phyloP scores from a whole-genome alignment of 1,139 yeast species.

The Nakaseomyces delphensis region DNA sequence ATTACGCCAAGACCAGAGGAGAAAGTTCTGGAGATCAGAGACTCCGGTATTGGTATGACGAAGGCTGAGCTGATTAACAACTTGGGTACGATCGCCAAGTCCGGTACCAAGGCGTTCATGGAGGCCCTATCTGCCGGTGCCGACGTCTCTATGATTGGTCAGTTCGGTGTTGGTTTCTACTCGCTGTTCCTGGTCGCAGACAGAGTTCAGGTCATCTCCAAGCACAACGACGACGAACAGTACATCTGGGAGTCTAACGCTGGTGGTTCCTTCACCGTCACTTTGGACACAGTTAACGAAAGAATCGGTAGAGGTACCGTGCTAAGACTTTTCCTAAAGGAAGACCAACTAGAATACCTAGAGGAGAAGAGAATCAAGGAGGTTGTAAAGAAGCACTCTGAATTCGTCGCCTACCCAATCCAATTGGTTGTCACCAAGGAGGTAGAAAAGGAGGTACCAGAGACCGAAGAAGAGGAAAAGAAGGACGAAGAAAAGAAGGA shows the following conservation, averaged over 20 bases:
- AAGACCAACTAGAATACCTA: constrained; percentile 96
- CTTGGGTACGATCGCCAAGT: constrained; percentile 99
- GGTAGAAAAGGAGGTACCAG: constrained; percentile 91
- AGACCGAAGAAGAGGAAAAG: constrained; percentile 55
- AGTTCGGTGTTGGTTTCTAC: constrained; percentile 99
- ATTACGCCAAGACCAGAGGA: constrained; percentile 93
- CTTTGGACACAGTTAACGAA: constrained; percentile 82
- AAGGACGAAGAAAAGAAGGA: constrained; percentile 48
- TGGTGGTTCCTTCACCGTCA: constrained; percentile 97
- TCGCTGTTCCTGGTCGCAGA: constrained; percentile 99
- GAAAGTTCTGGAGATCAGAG: constrained; percentile 93
- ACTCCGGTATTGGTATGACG: constrained; percentile 99
- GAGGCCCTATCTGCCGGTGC: constrained; percentile 99
- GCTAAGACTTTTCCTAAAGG: constrained; percentile 94
- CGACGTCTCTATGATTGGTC: constrained; percentile 99
- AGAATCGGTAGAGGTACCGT: constrained; percentile 90
- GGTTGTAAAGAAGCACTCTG: constrained; percentile 99
- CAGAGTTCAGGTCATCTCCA: constrained; percentile 95
- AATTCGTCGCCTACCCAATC: constrained; percentile 98
- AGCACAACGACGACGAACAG: constrained; percentile 98
- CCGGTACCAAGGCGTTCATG: constrained; percentile 99
- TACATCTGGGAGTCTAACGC: constrained; percentile 99
- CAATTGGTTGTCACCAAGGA: constrained; percentile 98
- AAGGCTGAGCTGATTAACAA: constrained; percentile 98
- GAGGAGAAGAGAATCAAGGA: constrained; percentile 99